Conservation (phyloP, 768 basidiomycete genomes). For the Favolaschia claudopus region DNA sequence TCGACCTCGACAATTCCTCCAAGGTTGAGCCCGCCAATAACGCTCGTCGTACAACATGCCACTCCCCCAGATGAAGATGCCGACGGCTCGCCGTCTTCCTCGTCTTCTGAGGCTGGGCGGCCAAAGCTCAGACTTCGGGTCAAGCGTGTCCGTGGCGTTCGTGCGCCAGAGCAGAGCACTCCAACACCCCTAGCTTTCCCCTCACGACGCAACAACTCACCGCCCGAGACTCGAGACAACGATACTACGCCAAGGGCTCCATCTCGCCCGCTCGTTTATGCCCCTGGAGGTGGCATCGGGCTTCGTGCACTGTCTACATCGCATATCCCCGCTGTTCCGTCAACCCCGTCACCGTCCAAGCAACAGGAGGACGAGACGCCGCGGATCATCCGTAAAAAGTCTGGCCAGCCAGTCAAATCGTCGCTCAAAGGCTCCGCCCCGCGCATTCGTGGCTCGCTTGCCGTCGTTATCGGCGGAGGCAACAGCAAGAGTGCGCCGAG, state of each 20-base stretch:
- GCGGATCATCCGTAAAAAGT: conserved; percentile 85
- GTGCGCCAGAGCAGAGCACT: conserved; percentile 51
- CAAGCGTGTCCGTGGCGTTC: conserved; percentile 44
- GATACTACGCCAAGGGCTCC: conserved; percentile 40
- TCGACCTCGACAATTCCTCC: conserved; percentile 28
- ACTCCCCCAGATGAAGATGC: conserved; percentile 37
- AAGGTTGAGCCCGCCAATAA: conserved; percentile 30
- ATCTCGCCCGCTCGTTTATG: conserved; percentile 45
- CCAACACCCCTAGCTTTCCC: conserved; percentile 49
- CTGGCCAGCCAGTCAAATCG: conserved; percentile 91
- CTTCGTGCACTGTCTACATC: conserved; percentile 45
- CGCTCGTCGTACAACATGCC: conserved; percentile 36
- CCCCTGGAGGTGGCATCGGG: conserved; percentile 42
- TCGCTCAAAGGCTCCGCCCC: conserved; percentile 82
- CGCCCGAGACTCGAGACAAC: conserved; percentile 22
- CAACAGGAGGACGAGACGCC: conserved; percentile 42
- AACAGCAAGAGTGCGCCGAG: conserved; percentile 78
- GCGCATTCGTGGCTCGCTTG: conserved; percentile 54
- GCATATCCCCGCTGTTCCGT: conserved; percentile 34
- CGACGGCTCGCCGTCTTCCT: conserved; percentile 48
- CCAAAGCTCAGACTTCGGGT: conserved; percentile 46
- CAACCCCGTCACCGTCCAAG: conserved; percentile 34
- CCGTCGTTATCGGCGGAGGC: conserved; percentile 56
- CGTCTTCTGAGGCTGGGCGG: conserved; percentile 44
- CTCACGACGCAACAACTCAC: conserved; percentile 16